Base-by-base conservation (phyloP, 2,329 filamentous ascomycete species). In the Trichoderma guizhouense region DNA sequence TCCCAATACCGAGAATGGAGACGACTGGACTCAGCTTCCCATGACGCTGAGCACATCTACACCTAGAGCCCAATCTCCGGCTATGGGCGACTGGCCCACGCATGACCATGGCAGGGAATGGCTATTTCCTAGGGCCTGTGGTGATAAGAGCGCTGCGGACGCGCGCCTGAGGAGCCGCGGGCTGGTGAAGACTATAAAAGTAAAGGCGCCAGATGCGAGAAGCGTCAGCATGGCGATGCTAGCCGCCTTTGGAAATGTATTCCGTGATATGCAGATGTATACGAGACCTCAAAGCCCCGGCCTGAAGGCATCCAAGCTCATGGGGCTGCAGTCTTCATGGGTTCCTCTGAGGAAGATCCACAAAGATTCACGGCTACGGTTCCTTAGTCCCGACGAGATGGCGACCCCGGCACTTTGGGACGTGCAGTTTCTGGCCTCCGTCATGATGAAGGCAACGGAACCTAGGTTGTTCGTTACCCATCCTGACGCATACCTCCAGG, bases 331-430 rank as follows among this genome's bases (percentile, higher is more conserved):
- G 69, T 90, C 91, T 57, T 81, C 88, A 0, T 93, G 92, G 87
- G 86, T 95, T n/a, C 93, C 93, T 6, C 83, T 95, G 21, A 88
- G 92, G 65, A 95, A 95, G 79, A 83, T 93, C 3, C 89, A 92
- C 78, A 93, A 92, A 77, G 91, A 93, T 71, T 90, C 91, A 0
- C 87, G 89, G 30, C 85, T 95, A 7, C 88, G 89, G 1, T 94
- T 94, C 75, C 84, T 95, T 12, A 88, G 87, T 7, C 89, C 89
- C 1, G 84, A 89, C 1, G 93, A 95, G 79, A 92, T 95, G 89
- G 82, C 92, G 47, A 94, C 91, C 1, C 89, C 92, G 0, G 87
- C 90, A 1, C 81, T 90, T 3, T 95, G 93, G 93, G 89, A 90
- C 66, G 88, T 90, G 3, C 84, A 88, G 11, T 95, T 95, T 74